Base-by-base conservation (phyloP, 176 grass and related monocot species). In the Lolium perenne region DNA sequence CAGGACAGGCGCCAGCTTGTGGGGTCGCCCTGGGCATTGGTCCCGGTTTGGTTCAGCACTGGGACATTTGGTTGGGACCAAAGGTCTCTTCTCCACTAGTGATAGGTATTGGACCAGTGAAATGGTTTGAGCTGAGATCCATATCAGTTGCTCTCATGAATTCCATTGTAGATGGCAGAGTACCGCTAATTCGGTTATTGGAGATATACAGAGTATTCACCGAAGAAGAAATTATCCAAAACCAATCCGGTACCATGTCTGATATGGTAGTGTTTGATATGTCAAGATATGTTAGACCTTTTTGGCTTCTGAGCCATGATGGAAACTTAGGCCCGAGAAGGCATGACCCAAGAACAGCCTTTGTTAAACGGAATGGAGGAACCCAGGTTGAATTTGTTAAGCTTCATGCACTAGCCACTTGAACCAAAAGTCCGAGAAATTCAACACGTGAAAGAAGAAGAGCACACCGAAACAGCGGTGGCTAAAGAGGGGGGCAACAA, bases 181-280 rank as follows among this genome's bases (percentile, higher is more conserved):
- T 74, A 5, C 77, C 71, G 38, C 57, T 73, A 18, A 92, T 92
- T 41, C 64, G 38, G 29, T 88, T 92, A 16, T 78, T 38, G 8
- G 82, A 86, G 10, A 87, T 85, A 76, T 87, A 63, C 43, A 67
- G 0, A 16, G 5, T 9, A 29, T 80, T 18, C 58, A 80, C 74
- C 2, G 48, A 50, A 50, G 48, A 50, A 51, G 16, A 55, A 0
- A 15, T 15, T 26, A 38, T 50, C 84, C 89, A 91, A 46, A 91
- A 87, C 84, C 84, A 91, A 8, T 40, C 6, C 7, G 80, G 89
- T n/a, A 91, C 8, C 5, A 20, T 16, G 0, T 67, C 89, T 0
- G 56, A 63, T 78, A 91, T 91, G 0, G 64, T 38, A 14, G 80
- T 78, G 35, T 80, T 43, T 25, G 80, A 91, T n/a, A 91, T 72